Conservation (phyloP, 2,329 filamentous ascomycete species). For the Lasiodiplodia gonubiensis region DNA sequence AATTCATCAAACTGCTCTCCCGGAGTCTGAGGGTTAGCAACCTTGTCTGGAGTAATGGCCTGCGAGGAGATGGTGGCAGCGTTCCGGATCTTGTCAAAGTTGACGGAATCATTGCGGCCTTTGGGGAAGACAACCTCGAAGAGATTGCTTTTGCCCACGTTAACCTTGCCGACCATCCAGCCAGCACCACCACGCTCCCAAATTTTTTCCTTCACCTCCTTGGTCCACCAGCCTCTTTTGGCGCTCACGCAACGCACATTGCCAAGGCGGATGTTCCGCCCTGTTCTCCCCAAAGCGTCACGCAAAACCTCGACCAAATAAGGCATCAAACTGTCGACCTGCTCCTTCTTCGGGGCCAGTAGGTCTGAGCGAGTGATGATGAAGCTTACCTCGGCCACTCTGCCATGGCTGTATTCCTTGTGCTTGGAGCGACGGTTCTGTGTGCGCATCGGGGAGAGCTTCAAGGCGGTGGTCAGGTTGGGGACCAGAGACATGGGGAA, state of each 20-base stretch:
- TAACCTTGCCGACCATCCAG: conserved; percentile 98
- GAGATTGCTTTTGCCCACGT: conserved; percentile 93
- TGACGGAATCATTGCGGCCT: conserved; percentile 51
- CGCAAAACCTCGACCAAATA: conserved; percentile 80
- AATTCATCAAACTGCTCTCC: not conserved
- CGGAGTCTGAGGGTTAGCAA: conserved; percentile 32
- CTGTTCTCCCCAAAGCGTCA: conserved; percentile 71
- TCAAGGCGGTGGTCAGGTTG: conserved; percentile 71
- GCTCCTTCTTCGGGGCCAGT: conserved; percentile 79
- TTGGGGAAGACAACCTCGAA: conserved; percentile 88
- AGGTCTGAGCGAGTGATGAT: conserved; percentile 89
- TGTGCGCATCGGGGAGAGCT: conserved; percentile 75
- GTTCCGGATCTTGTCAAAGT: conserved; percentile 43
- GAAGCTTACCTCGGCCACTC: conserved; percentile 81
- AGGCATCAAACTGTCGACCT: conserved; percentile 85
- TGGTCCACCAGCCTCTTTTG: conserved; percentile 89
- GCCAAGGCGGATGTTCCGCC: conserved; percentile 76
- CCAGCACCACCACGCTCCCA: conserved; percentile 81
- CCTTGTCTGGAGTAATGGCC: conserved; percentile 26
- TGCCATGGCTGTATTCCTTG: conserved; percentile 68
- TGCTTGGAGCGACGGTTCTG: conserved; percentile 78
- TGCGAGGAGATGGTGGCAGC: conserved; percentile 32
- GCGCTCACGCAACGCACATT: conserved; percentile 88
- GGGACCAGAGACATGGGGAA: conserved; percentile 94
- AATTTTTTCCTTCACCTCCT: conserved; percentile 82